phyloP scores from a whole-genome alignment of 768 basidiomycete genomes.

The Collybia sp. region DNA sequence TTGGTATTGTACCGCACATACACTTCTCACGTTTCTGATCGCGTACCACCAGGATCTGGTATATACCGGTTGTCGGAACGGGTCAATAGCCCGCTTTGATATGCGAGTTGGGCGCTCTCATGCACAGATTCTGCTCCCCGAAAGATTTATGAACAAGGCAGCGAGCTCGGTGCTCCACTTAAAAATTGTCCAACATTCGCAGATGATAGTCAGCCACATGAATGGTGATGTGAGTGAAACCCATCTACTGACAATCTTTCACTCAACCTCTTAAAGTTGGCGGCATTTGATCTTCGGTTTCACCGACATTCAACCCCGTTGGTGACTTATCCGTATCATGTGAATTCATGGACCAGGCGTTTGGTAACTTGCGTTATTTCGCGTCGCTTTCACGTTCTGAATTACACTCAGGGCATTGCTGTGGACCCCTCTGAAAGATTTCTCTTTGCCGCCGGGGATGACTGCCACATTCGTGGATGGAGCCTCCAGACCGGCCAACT shows the following conservation, averaged over 20 bases:
- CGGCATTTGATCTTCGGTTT: constrained; percentile 60
- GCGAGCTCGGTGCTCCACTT: constrained; percentile 52
- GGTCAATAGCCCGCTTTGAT: constrained; percentile 54
- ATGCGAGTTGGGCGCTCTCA: constrained; percentile 33
- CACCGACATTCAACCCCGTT: constrained; percentile 36
- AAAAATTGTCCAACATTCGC: constrained; percentile 40
- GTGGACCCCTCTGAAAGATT: constrained; percentile 52
- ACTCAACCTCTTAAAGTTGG: constrained; percentile 23
- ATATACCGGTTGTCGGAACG: constrained; percentile 59
- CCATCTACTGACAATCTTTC: too few species aligned
- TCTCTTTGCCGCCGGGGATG: constrained; percentile 68
- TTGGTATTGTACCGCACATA: constrained; percentile 17
- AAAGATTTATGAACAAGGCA: constrained; percentile 21
- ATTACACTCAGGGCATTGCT: constrained; percentile 47
- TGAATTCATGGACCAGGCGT: constrained; percentile 46
- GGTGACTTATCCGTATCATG: constrained; percentile 46
- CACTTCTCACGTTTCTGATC: background rate
- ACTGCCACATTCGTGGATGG: constrained; percentile 63
- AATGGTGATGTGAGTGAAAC: constrained; percentile 48
- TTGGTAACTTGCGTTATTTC: constrained; percentile 37
- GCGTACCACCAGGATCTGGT: constrained; percentile 35
- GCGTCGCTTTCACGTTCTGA: background rate
- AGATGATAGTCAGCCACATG: constrained; percentile 54
- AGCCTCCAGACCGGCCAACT: constrained; percentile 48
- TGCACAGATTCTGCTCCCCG: constrained; percentile 35